Percentiles rank a stretch among this genome's conserved stretches.
Evolutionary conservation across 2,329 filamentous ascomycete genomes (phyloP).

Genomic region (Claviceps arundinis): DNA sequence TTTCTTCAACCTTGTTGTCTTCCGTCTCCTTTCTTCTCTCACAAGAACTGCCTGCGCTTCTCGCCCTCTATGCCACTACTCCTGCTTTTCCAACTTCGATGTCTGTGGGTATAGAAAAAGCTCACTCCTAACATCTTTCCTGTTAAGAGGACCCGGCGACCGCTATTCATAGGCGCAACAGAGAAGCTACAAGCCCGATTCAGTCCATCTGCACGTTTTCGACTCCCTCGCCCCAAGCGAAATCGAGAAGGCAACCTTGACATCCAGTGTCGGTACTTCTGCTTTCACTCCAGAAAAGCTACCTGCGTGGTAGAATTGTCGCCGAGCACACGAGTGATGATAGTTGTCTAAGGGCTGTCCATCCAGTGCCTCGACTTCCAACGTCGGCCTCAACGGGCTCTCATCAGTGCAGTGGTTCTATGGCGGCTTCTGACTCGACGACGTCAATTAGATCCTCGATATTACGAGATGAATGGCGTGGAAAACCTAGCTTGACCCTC

Average conservation of each 20-base stretch:
- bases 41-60: neutral
- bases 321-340: neutral
- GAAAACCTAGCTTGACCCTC: conserved; percentile 21
- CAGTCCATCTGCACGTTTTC: neutral
- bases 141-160: neutral
- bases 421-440: neutral
- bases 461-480: conserved; percentile 15
- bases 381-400: neutral
- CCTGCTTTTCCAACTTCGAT: neutral
- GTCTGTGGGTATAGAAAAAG: neutral
- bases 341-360: neutral
- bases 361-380: neutral
- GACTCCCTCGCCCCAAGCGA: neutral
- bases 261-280: neutral
- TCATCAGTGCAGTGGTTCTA: neutral
- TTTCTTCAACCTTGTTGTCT: neutral
- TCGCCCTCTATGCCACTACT: neutral
- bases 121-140: neutral
- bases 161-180: neutral
- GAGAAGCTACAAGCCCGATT: neutral
- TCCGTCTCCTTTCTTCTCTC: neutral
- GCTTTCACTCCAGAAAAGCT: neutral
- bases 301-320: neutral
- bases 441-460: neutral
- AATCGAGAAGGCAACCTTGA: neutral